phyloP scores from a whole-genome alignment of 106 monocot genomes.

The Xerophyta viscosa region DNA sequence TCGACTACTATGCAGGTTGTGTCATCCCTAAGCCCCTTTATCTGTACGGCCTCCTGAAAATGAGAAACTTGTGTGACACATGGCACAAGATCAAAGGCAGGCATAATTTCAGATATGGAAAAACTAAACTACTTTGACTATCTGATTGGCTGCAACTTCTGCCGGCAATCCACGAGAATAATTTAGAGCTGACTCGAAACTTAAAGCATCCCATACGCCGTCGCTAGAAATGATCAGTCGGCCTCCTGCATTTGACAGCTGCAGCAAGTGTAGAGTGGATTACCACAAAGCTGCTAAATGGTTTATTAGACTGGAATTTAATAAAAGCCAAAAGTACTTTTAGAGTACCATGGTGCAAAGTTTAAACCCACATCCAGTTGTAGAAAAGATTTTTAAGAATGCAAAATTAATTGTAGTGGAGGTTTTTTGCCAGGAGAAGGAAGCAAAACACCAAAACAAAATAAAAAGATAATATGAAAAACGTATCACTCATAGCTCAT shows the following conservation, averaged over 20 bases:
- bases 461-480: no score
- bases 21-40: conserved; percentile 70
- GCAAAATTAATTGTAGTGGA: no score
- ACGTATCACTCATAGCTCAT: no score
- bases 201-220: conserved; percentile 79
- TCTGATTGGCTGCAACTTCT: conserved; percentile 49
- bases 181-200: conserved; percentile 32
- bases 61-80: neutral
- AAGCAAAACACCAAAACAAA: no score
- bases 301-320: no score
- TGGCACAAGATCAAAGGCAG: neutral
- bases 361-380: no score
- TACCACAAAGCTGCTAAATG: no score
- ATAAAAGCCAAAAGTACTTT: no score
- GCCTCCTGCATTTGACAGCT: conserved; percentile 71
- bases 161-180: conserved; percentile 54
- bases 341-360: no score
- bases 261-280: conserved; percentile 6
- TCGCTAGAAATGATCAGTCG: conserved; percentile 70
- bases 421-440: no score
- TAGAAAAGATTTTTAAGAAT: no score
- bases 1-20: conserved; percentile 89
- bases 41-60: conserved; percentile 62
- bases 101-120: neutral
- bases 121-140: conserved; percentile 47